Evolutionary conservation across 441 rosid species (phyloP).

Genomic region (Erysimum pusillum): DNA sequence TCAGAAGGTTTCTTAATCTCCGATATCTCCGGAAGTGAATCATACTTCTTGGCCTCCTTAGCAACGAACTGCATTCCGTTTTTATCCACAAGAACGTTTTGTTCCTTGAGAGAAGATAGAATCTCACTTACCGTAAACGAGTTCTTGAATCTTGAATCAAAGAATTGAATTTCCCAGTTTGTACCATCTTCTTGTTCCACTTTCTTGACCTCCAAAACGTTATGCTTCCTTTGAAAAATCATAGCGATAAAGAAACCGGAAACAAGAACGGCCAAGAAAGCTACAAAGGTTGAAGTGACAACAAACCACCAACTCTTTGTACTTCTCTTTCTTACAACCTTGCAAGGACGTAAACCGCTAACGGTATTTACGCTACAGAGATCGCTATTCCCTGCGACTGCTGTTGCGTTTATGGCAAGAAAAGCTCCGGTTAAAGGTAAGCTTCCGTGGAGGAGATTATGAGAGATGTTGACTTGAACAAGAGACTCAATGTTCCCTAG

Average conservation of each 20-base stretch:
- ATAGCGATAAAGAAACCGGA: slow-evolving; percentile 45
- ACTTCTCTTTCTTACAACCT: slow-evolving; percentile 46
- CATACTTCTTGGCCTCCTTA: slow-evolving; percentile 53
- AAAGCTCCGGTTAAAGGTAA: slow-evolving; percentile 79
- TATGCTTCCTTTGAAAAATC: slow-evolving; percentile 49
- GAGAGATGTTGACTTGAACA: slow-evolving; percentile 81
- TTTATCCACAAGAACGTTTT: slow-evolving; percentile 50
- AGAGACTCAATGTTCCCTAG: slow-evolving; percentile 75
- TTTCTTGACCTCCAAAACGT: slow-evolving; percentile 53
- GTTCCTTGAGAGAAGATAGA: slow-evolving; percentile 54
- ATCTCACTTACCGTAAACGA: slow-evolving; percentile 55
- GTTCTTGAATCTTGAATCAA: slow-evolving; percentile 56
- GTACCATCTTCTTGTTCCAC: slow-evolving; percentile 72
- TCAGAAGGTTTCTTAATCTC: slow-evolving; percentile 51
- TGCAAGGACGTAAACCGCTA: slow-evolving; percentile 67
- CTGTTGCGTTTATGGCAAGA: slow-evolving; percentile 74
- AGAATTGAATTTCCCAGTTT: slow-evolving; percentile 70
- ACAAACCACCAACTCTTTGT: slow-evolving; percentile 58
- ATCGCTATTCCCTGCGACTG: slow-evolving; percentile 64
- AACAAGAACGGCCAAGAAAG: slow-evolving; percentile 45
- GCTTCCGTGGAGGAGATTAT: slow-evolving; percentile 72
- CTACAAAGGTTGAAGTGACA: slow-evolving; percentile 51
- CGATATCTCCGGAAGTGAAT: slow-evolving; percentile 48
- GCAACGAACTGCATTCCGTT: slow-evolving; percentile 57
- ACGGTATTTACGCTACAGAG: slow-evolving; percentile 53